Evolutionary conservation across 2,329 filamentous ascomycete species (phyloP).

Genomic region (Trichoderma atroviride): DNA sequence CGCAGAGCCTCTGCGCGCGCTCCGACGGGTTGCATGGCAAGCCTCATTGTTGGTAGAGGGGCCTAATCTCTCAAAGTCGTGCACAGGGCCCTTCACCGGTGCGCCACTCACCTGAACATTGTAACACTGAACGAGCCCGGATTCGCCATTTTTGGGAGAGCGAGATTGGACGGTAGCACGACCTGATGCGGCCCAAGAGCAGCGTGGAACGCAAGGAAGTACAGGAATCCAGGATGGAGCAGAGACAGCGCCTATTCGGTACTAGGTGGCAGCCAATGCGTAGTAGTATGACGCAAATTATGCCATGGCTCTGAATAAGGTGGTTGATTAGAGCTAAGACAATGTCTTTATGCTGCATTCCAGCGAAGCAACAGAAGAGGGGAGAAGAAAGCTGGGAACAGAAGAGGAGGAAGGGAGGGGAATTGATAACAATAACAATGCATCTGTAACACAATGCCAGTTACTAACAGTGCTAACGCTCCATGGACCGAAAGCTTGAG

Average conservation of each 20-base stretch:
- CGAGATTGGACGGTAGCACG: slow-evolving; percentile 18
- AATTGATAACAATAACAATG: neutral
- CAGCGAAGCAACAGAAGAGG: slow-evolving; percentile 1
- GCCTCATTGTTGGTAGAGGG: neutral
- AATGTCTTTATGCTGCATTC: slow-evolving; percentile 18
- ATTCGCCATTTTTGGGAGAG: slow-evolving; percentile 18
- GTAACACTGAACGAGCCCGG: neutral
- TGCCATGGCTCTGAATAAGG: neutral
- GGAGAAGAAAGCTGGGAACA: neutral
- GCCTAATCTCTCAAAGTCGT: neutral
- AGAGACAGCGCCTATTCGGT: neutral
- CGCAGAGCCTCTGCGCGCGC: neutral
- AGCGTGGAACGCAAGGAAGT: slow-evolving; percentile 16
- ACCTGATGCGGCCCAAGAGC: slow-evolving; percentile 18
- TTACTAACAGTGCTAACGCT: neutral
- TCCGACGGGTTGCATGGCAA: neutral
- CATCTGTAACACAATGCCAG: neutral
- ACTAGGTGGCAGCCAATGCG: neutral
- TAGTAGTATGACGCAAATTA: slow-evolving; percentile 22
- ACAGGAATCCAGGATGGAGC: slow-evolving; percentile 3
- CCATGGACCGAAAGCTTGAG: neutral
- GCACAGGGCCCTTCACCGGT: slow-evolving; percentile 15
- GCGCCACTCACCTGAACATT: slow-evolving; percentile 3
- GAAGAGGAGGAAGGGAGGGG: neutral
- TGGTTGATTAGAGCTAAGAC: slow-evolving; percentile 23